These are phyloP conservation scores for Ceratopteris richardii DNA, from an alignment of 75 land plant genomes.

Conservation along the genomic window DNA sequence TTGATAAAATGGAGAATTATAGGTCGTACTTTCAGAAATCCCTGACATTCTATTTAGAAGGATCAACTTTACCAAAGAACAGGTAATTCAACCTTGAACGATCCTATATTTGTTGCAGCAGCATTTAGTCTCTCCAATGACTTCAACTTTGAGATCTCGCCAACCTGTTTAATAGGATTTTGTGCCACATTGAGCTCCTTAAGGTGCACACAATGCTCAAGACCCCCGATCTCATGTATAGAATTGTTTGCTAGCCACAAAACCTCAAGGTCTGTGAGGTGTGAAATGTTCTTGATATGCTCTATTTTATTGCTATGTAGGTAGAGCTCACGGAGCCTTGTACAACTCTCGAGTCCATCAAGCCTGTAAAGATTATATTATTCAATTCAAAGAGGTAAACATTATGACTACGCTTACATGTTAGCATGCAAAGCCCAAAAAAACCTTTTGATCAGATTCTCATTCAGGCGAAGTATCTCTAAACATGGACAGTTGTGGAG, in stretches of 20 bases:
- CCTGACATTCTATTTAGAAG: too few relatives aligned
- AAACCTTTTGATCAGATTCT: slow-evolving; percentile 30
- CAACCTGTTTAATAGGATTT: slow-evolving; percentile 27
- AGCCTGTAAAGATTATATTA: slow-evolving; percentile 15
- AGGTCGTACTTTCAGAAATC: too few relatives aligned
- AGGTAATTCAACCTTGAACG: slow-evolving; percentile 34
- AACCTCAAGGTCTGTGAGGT: slow-evolving; percentile 22
- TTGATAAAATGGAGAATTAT: too few relatives aligned
- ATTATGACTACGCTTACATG: background rate
- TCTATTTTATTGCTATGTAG: slow-evolving; percentile 25
- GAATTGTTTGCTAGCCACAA: slow-evolving; percentile 33
- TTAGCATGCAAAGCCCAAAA: background rate
- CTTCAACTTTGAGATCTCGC: slow-evolving; percentile 30
- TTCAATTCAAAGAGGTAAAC: too few relatives aligned
- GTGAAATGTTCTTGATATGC: slow-evolving; percentile 16
- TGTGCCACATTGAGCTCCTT: slow-evolving; percentile 30
- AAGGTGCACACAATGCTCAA: slow-evolving; percentile 17
- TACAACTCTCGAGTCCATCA: slow-evolving; percentile 29
- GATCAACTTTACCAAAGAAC: too few relatives aligned
- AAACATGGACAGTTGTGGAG: slow-evolving; percentile 31
- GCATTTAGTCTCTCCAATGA: slow-evolving; percentile 29
- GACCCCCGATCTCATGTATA: slow-evolving; percentile 21
- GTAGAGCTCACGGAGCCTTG: slow-evolving; percentile 27
- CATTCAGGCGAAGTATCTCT: slow-evolving; percentile 28
- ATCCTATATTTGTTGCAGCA: slow-evolving; percentile 32